Evolutionary conservation across 129 eudicot species (phyloP).

Genomic region (Saposhnikovia divaricata): DNA sequence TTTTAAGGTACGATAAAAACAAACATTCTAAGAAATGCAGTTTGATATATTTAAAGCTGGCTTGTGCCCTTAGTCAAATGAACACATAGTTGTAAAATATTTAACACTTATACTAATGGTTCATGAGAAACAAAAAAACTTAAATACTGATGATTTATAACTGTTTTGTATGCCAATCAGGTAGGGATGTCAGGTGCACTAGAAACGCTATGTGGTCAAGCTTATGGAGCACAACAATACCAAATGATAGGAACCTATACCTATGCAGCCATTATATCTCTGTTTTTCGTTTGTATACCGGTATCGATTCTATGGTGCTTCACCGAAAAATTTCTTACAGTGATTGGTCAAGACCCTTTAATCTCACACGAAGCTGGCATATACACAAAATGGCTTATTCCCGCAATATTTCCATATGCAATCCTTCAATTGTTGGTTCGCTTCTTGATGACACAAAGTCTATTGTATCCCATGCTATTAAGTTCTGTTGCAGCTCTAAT

Average conservation of each 20-base stretch:
- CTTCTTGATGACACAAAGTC: slow-evolving; percentile 56
- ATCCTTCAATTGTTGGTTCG: slow-evolving; percentile 46
- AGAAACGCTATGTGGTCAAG: slow-evolving; percentile 83
- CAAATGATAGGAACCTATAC: slow-evolving; percentile 47
- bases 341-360: slow-evolving; percentile 60
- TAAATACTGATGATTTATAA: not conserved
- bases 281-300: slow-evolving; percentile 50
- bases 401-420: slow-evolving; percentile 47
- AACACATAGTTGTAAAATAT: no score
- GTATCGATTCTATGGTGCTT: slow-evolving; percentile 41
- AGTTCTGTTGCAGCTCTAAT: slow-evolving; percentile 32
- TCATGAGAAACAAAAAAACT: no score
- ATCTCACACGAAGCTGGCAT: slow-evolving; percentile 57
- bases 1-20: no score
- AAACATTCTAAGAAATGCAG: not conserved
- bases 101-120: not conserved
- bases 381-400: slow-evolving; percentile 42
- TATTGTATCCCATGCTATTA: slow-evolving; percentile 44
- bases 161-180: slow-evolving; percentile 22
- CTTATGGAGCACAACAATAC: slow-evolving; percentile 61
- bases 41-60: not conserved
- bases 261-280: slow-evolving; percentile 46
- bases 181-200: slow-evolving; percentile 64
- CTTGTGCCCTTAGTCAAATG: not conserved
- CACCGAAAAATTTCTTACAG: slow-evolving; percentile 38